Base-by-base conservation (phyloP, 306 rosid genomes). In the Parietaria judaica region DNA sequence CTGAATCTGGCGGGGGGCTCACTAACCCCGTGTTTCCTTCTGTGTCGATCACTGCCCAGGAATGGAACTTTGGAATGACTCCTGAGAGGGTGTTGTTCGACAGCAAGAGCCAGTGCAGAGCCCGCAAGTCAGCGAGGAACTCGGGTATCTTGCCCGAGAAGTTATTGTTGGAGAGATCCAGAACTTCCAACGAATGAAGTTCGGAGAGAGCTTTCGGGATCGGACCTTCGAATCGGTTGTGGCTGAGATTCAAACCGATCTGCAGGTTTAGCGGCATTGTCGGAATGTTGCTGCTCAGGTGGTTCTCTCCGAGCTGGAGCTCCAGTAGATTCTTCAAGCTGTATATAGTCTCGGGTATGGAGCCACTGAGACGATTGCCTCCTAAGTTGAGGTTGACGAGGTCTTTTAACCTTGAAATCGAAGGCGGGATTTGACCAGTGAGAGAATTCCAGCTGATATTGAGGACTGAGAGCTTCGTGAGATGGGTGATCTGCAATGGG, bases 91-190 rank as follows among this genome's bases (percentile, higher is more conserved):
- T 39, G 72, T 88, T 92, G 82, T 86, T 75, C 14, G 79, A 63
- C 62, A 88, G 84, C 23, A 51, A 12, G 77, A 86, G 57, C 43
- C 37, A 75, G 13, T 86, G 77, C 85, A 92, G 75, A 63, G 88
- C 14, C 2, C 0, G 0, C 85, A 86, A 11, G n/a, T 0, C 0
- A 11, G 63, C 37, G 1, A 92, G 72, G 70, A 52, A 56, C 0
- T 1, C 0, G 5, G 96, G 95, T 46, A 92, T 70, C 35, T 3
- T 0, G 16, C 96, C 99, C 10, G 80, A 68, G 71, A 92, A 92
- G 0, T 3, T 41, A 85, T 92, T 92, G 67, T 86, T 63, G 36
- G 99, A 88, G 61, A 92, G 94, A 68, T 92, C 99, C 87, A 84
- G 65, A 34, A 92, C 62, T 82, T 82, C 94, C 4, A 88, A 73